Base-by-base conservation (phyloP, 768 basidiomycete species). In the Roridomyces roridus region DNA sequence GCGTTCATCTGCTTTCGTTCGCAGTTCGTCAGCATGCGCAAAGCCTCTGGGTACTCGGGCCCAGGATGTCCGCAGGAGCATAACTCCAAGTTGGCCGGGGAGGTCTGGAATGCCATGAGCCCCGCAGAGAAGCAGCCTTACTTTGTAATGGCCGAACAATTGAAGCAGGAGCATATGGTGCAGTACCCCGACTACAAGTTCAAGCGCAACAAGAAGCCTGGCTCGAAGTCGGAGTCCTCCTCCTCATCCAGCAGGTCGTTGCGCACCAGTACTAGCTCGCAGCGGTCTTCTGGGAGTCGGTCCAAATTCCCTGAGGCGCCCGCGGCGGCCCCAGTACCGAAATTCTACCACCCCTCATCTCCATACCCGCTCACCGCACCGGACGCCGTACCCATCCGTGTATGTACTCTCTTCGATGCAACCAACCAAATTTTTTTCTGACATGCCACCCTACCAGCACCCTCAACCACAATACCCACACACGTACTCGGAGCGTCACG, bases 141-240 rank as follows among this genome's bases (percentile, higher is more conserved):
- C 25, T 14, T 54, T 8, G 51, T 54, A 11, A 31, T 50, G 42
- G 41, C 58, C 1, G 1, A 17, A 2, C 42, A 42, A 31, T 6
- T 50, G 18, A 44, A 49, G 43, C 41, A 31, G 1, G 52, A 44
- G 25, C 58, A 59, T 24, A 25, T 8, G 9, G 18, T 36, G n/a
- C 12, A 29, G 11, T 37, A 59, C 24, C 58, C 58, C 5, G 44
- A 59, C 10, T 59, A 59, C 47, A 54, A 45, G 58, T 55, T 45
- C 29, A 10, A 26, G 23, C 5, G 15, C 18, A 17, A 14, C 25
- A 23, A 21, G 31, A 35, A n/a, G 1, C 10, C 25, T 6, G 10
- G 15, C 37, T 36, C 39, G 12, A 17, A 21, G 29, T 34, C 7
- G 20, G 34, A 34, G 8, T 39, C 31, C 10, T 4, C 17, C n/a